Conservation (phyloP, 2,329 filamentous ascomycete species). For the Dichotomopilus funicola region DNA sequence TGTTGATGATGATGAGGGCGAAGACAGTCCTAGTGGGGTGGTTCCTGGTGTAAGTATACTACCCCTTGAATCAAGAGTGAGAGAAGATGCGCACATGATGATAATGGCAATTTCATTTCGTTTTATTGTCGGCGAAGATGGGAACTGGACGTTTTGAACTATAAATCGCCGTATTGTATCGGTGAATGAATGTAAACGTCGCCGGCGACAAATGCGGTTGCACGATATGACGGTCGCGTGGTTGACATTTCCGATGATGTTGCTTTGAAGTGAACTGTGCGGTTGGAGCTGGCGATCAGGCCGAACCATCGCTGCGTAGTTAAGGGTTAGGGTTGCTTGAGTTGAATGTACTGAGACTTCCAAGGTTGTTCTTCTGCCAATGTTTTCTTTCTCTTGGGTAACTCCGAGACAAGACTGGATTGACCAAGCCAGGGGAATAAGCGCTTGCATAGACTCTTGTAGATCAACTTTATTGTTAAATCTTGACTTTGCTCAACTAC, state of each 20-base stretch:
- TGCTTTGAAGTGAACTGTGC: too few relatives aligned
- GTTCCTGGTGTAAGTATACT: neutral
- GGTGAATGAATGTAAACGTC: neutral
- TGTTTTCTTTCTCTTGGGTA: neutral
- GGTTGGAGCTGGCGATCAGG: neutral
- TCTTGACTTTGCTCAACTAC: too few relatives aligned
- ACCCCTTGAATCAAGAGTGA: neutral
- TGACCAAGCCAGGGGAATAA: too few relatives aligned
- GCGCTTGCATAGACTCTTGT: too few relatives aligned
- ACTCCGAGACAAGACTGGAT: neutral
- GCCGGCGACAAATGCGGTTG: too few relatives aligned
- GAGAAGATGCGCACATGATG: constrained; percentile 16
- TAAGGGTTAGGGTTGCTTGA: neutral
- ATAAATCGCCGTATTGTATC: too few relatives aligned
- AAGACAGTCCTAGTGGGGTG: constrained; percentile 72
- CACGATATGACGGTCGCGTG: too few relatives aligned
- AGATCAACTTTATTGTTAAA: too few relatives aligned
- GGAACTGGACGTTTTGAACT: too few relatives aligned
- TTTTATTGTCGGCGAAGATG: neutral
- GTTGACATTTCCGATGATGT: too few relatives aligned
- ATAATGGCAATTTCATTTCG: constrained; percentile 16
- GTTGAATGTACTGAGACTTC: neutral
- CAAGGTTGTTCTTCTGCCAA: neutral
- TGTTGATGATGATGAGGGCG: constrained; percentile 95
- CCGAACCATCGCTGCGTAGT: neutral